Evolutionary conservation across 2,329 filamentous ascomycete species (phyloP).

Genomic region (Arthrobotrys sinensis): DNA sequence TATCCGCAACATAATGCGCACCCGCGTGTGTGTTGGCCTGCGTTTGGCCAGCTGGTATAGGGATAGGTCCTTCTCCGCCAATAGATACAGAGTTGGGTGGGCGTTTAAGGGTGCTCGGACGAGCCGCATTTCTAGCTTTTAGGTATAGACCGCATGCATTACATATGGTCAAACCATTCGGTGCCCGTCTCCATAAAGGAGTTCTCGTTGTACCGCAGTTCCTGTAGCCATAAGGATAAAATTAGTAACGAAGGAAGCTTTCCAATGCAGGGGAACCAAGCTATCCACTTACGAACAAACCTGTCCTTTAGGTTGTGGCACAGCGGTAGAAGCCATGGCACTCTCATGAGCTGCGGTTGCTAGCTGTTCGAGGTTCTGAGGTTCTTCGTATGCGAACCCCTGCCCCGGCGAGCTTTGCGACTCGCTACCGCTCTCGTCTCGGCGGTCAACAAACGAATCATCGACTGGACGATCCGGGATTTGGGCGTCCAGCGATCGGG

Average conservation of each 20-base stretch:
- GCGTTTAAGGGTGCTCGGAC: slow-evolving; percentile 91
- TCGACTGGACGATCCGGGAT: slow-evolving; percentile 49
- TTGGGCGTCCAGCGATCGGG: slow-evolving; percentile 44
- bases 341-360: slow-evolving; percentile 58
- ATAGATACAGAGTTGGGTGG: slow-evolving; percentile 70
- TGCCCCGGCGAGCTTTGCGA: slow-evolving; percentile 52
- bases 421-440: slow-evolving; percentile 53
- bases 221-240: slow-evolving; percentile 70
- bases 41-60: slow-evolving; percentile 65
- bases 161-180: slow-evolving; percentile 93
- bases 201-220: slow-evolving; percentile 96
- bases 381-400: slow-evolving; percentile 51
- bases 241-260: slow-evolving; percentile 38
- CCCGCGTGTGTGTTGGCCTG: slow-evolving; percentile 67
- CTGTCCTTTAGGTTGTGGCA: slow-evolving; percentile 56
- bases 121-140: slow-evolving; percentile 91
- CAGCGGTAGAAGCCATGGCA: slow-evolving; percentile 46
- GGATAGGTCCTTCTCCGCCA: slow-evolving; percentile 63
- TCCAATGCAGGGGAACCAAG: background rate
- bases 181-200: slow-evolving; percentile 93
- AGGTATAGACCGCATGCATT: slow-evolving; percentile 97
- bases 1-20: slow-evolving; percentile 83
- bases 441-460: slow-evolving; percentile 54
- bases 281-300: slow-evolving; percentile 56
- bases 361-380: slow-evolving; percentile 55